These are phyloP conservation scores for Agaricus subrufescens DNA, from an alignment of 768 basidiomycete species.

Conservation along the genomic window DNA sequence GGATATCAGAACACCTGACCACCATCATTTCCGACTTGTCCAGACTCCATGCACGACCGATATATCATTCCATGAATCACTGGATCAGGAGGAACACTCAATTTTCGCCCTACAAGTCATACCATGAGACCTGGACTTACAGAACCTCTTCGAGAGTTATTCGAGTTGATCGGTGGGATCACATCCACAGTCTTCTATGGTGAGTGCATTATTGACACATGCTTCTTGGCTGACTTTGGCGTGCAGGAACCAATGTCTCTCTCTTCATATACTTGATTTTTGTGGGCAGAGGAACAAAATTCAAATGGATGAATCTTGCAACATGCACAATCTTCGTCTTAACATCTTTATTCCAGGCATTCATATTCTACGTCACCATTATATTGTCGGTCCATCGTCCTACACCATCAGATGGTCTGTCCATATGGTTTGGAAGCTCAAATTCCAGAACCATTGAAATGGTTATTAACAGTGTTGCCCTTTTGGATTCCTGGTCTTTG, in stretches of 20 bases:
- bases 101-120: too few relatives aligned
- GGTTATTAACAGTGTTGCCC: not conserved
- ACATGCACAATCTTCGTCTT: not conserved
- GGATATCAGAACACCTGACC: too few relatives aligned
- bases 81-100: too few relatives aligned
- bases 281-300: not conserved
- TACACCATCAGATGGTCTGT: not conserved
- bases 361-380: not conserved
- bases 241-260: not conserved
- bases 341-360: not conserved
- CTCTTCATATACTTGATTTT: not conserved
- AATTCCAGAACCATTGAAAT: not conserved
- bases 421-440: not conserved
- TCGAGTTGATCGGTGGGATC: not conserved
- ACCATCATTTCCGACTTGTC: too few relatives aligned
- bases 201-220: not conserved
- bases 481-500: not conserved
- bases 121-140: too few relatives aligned
- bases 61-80: too few relatives aligned
- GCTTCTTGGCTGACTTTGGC: not conserved
- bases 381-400: not conserved
- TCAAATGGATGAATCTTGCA: not conserved
- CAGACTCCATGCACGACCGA: too few relatives aligned
- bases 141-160: not conserved
- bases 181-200: not conserved